These are phyloP conservation scores for Penicillium sp. DNA, from an alignment of 2,329 filamentous ascomycete genomes.

Conservation along the genomic window DNA sequence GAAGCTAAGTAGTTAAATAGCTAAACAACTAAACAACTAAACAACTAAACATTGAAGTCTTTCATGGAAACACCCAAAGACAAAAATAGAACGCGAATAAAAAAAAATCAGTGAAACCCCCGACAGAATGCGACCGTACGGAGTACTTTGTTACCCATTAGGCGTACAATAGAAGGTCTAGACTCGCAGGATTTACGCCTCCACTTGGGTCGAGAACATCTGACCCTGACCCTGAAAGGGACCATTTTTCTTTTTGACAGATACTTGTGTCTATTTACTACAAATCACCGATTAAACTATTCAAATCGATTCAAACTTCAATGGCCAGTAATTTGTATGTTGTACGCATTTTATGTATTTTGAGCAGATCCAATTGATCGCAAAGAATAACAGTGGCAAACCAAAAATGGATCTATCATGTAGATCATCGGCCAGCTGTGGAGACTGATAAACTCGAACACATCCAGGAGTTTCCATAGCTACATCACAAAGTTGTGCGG, in stretches of 20 bases:
- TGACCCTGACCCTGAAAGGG: background rate
- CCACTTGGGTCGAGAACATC: slow-evolving; percentile 1
- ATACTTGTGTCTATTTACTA: background rate
- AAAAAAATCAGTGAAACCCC: background rate
- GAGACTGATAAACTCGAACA: background rate
- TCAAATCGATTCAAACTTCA: background rate
- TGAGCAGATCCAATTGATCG: background rate
- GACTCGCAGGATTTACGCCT: background rate
- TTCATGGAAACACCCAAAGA: background rate
- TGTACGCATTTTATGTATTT: background rate
- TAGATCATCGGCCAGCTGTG: background rate
- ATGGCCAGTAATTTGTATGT: too few relatives aligned
- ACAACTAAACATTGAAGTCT: background rate
- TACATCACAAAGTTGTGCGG: too few relatives aligned
- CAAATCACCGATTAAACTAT: too few relatives aligned
- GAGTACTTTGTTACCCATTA: background rate
- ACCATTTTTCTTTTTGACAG: background rate
- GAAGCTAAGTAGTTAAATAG: background rate
- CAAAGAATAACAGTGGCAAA: background rate
- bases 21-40: background rate
- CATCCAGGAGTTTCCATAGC: background rate
- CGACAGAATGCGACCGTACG: background rate
- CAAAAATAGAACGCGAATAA: too few relatives aligned
- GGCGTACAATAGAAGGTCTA: background rate
- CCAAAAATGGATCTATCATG: background rate